Conservation (phyloP, 805 yeast species). For the Ogataea allantospora region DNA sequence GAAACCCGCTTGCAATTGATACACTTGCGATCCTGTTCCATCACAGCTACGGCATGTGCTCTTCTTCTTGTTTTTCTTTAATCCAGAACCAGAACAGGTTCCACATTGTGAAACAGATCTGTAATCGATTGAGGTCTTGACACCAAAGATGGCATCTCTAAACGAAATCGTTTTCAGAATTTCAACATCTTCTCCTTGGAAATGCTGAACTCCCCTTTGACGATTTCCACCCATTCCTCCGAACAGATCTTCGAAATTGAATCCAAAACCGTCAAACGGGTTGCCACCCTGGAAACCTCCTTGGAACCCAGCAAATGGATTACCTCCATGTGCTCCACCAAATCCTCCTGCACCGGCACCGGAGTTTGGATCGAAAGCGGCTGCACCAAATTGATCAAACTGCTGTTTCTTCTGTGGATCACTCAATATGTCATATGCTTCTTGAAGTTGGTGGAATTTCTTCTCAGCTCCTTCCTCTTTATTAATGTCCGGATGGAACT, state of each 20-base stretch:
- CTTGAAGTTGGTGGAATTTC: conserved; percentile 89
- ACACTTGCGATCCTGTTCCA: conserved; percentile 90
- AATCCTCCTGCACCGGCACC: conserved; percentile 41
- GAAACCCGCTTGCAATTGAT: conserved; percentile 85
- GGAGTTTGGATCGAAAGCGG: conserved; percentile 70
- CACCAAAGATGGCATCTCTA: conserved; percentile 86
- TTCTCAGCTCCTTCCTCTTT: conserved; percentile 86
- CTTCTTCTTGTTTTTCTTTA: conserved; percentile 72
- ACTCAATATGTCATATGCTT: conserved; percentile 87
- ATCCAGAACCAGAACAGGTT: conserved; percentile 82
- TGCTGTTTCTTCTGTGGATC: conserved; percentile 84
- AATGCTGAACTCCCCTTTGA: conserved; percentile 61
- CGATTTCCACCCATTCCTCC: conserved; percentile 43
- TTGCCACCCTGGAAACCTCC: conserved; percentile 30
- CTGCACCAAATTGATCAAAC: conserved; percentile 87
- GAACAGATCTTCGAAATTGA: conserved; percentile 60
- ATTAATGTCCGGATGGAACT: conserved; percentile 95
- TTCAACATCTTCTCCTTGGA: conserved; percentile 86
- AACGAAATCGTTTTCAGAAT: conserved; percentile 70
- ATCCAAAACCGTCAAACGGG: conserved; percentile 32
- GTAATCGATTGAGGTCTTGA: conserved; percentile 62
- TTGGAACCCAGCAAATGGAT: conserved; percentile 32
- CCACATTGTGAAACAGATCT: conserved; percentile 73
- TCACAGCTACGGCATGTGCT: conserved; percentile 83
- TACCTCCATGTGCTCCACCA: conserved; percentile 44